Conservation (phyloP, 306 rosid genomes). For the Citrullus amarus region DNA sequence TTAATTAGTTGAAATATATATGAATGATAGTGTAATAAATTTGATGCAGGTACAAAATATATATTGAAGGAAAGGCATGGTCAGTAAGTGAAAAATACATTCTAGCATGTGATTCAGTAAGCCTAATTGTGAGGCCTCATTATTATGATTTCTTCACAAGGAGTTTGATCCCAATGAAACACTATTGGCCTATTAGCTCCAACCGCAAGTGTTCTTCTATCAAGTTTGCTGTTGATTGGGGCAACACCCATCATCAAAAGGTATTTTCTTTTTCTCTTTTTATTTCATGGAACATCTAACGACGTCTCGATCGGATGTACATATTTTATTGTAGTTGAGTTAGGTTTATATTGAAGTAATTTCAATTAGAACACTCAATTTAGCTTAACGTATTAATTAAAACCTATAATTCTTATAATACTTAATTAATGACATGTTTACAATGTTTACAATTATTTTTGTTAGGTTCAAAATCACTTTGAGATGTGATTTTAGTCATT, state of each 20-base stretch:
- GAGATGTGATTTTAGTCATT: too few relatives aligned
- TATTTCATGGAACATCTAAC: too few relatives aligned
- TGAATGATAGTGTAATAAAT: neutral
- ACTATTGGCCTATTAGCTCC: constrained; percentile 79
- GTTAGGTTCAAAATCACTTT: too few relatives aligned
- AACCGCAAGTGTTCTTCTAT: constrained; percentile 55
- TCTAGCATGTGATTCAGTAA: constrained; percentile 73
- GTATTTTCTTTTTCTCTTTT: constrained; percentile 1
- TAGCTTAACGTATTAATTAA: too few relatives aligned
- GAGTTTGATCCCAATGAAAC: constrained; percentile 57
- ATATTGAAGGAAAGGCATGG: constrained; percentile 97
- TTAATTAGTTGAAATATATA: neutral
- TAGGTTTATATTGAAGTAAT: too few relatives aligned
- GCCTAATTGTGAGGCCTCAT: constrained; percentile 58
- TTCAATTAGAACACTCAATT: too few relatives aligned
- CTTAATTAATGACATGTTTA: too few relatives aligned
- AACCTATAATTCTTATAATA: too few relatives aligned
- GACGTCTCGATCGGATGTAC: too few relatives aligned
- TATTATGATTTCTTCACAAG: constrained; percentile 84
- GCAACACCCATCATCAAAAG: constrained; percentile 47
- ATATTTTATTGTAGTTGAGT: too few relatives aligned
- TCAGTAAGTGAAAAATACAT: constrained; percentile 91
- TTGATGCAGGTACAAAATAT: constrained; percentile 61
- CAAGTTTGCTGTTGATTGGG: constrained; percentile 88
- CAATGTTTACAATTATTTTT: too few relatives aligned